Percentiles rank a stretch among this genome's conserved stretches.
Evolutionary conservation across 225 moss, liverwort and hornwort species (phyloP).

Genomic region (Sphagnum tenellum): DNA sequence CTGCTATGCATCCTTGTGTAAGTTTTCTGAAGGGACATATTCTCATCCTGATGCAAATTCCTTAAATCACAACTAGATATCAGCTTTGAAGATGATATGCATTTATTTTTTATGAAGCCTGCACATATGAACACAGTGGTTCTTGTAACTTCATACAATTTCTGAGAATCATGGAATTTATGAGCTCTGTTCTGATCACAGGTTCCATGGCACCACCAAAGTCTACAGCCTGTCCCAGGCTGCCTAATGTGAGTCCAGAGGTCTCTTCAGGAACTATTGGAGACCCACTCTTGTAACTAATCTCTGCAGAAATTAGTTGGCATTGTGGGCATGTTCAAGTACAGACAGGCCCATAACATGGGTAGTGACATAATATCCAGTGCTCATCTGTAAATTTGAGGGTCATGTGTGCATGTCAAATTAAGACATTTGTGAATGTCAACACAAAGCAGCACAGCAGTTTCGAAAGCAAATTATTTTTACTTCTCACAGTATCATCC

Average conservation of each 20-base stretch:
- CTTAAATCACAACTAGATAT: background rate
- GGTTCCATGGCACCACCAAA: slow-evolving; percentile 49
- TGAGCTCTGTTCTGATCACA: slow-evolving; percentile 4
- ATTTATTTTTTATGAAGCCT: background rate
- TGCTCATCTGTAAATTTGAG: too few relatives aligned
- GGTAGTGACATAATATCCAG: too few relatives aligned
- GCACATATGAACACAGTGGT: background rate
- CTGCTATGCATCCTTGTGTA: slow-evolving; percentile 56
- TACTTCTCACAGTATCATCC: too few relatives aligned
- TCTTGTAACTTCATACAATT: background rate
- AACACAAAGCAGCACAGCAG: too few relatives aligned
- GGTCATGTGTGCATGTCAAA: too few relatives aligned
- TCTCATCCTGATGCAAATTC: background rate
- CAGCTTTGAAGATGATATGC: background rate
- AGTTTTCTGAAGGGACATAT: slow-evolving; percentile 1
- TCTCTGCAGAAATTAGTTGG: background rate
- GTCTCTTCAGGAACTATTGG: too few relatives aligned
- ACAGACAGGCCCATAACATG: too few relatives aligned
- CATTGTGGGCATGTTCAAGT: background rate
- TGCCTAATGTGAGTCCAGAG: slow-evolving; percentile 1
- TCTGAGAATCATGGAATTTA: background rate
- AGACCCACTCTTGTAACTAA: background rate
- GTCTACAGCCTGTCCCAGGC: slow-evolving; percentile 53
- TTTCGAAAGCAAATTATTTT: too few relatives aligned
- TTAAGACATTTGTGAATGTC: too few relatives aligned